Conservation (phyloP, 2,329 filamentous ascomycete species). For the Pseudogymnoascus sp. region DNA sequence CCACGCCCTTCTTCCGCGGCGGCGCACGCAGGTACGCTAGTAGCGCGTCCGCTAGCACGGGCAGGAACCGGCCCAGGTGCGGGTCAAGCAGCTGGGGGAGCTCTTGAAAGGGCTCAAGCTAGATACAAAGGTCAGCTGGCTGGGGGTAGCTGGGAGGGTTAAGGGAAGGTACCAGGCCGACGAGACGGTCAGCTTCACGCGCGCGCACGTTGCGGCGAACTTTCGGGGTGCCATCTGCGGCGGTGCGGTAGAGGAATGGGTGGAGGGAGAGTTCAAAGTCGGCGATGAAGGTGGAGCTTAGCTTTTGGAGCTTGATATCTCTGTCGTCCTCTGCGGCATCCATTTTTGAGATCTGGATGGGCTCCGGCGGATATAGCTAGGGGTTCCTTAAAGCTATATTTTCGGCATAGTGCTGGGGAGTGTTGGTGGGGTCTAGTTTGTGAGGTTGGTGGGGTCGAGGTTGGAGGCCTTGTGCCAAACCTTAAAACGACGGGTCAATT, state of each 20-base stretch:
- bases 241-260: constrained; percentile 47
- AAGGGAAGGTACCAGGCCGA: constrained; percentile 37
- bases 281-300: constrained; percentile 51
- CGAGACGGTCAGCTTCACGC: constrained; percentile 44
- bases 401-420: background rate
- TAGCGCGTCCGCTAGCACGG: constrained; percentile 69
- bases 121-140: constrained; percentile 12
- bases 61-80: constrained; percentile 69
- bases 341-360: constrained; percentile 36
- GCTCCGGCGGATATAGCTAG: background rate
- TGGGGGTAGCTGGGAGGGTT: constrained; percentile 17
- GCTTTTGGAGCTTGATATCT: constrained; percentile 57
- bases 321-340: constrained; percentile 55
- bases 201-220: constrained; percentile 46
- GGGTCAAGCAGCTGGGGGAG: constrained; percentile 89
- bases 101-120: constrained; percentile 86
- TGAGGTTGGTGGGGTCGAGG: background rate
- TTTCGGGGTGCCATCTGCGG: constrained; percentile 37
- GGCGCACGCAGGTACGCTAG: constrained; percentile 55
- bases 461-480: background rate
- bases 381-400: background rate
- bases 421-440: background rate
- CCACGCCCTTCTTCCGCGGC: constrained; percentile 33
- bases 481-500: background rate
- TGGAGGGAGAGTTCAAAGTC: constrained; percentile 51